Conservation (phyloP, 2,329 filamentous ascomycete genomes). For the Fusarium marasasianum region DNA sequence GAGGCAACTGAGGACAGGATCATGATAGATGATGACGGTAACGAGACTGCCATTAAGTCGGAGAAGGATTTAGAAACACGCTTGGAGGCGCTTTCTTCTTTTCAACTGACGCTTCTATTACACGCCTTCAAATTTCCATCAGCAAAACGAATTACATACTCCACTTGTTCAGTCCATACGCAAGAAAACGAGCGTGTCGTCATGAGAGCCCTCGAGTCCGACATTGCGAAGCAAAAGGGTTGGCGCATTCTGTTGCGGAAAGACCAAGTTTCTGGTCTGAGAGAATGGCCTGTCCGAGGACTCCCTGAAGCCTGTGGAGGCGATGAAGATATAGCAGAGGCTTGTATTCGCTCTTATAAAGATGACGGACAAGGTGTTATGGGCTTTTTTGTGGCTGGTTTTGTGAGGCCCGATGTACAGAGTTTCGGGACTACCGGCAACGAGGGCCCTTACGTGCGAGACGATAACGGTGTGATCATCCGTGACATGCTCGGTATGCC, state of each 20-base stretch:
- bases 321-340: conserved; percentile 69
- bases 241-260: conserved; percentile 81
- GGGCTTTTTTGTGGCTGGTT: conserved; percentile 95
- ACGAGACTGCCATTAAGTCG: conserved; percentile 60
- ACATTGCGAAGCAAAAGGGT: conserved; percentile 70
- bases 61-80: conserved; percentile 69
- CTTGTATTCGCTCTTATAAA: conserved; percentile 83
- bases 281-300: conserved; percentile 76
- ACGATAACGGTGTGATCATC: conserved; percentile 63
- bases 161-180: conserved; percentile 88
- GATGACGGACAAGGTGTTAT: conserved; percentile 86
- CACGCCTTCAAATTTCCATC: conserved; percentile 86
- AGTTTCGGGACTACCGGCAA: conserved; percentile 28
- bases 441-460: conserved; percentile 63
- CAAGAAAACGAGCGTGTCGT: conserved; percentile 93
- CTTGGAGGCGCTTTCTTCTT: conserved; percentile 77
- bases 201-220: conserved; percentile 72
- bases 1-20: conserved; percentile 47
- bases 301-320: conserved; percentile 59
- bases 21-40: conserved; percentile 67
- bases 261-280: conserved; percentile 80
- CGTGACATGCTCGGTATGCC: conserved; percentile 53
- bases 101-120: conserved; percentile 82
- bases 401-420: conserved; percentile 59
- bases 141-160: conserved; percentile 84